Conservation (phyloP, 2,329 filamentous ascomycete species). For the Penicillium sp. region DNA sequence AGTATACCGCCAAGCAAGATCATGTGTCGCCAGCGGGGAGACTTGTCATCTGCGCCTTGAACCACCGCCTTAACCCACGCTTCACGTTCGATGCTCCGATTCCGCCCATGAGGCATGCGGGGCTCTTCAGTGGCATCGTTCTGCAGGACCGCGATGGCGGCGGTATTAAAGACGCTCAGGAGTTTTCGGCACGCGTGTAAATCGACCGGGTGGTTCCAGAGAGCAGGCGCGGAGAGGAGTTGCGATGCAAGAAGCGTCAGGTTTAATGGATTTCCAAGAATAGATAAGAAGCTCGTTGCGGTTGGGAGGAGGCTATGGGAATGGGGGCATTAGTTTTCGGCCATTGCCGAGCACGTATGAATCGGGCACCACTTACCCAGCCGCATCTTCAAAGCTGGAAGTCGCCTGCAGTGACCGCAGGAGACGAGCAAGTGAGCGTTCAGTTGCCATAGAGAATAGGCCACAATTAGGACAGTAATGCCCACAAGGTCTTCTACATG, state of each 20-base stretch:
- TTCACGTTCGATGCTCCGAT: constrained; percentile 55
- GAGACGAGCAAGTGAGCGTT: constrained; percentile 61
- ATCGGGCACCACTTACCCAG: constrained; percentile 46
- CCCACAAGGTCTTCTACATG: constrained; percentile 17
- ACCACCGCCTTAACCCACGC: constrained; percentile 62
- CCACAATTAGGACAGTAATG: constrained; percentile 5
- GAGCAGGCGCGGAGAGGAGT: constrained; percentile 57
- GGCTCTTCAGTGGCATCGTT: constrained; percentile 43
- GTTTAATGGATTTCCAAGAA: constrained; percentile 62
- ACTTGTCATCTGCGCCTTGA: constrained; percentile 61
- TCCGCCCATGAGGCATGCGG: constrained; percentile 35
- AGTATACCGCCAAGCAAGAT: constrained; percentile 78
- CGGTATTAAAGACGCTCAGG: constrained; percentile 62
- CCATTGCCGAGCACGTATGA: constrained; percentile 8
- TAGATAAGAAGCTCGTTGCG: constrained; percentile 46
- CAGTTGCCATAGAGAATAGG: constrained; percentile 52
- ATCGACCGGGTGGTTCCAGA: constrained; percentile 58
- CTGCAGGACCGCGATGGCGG: constrained; percentile 55
- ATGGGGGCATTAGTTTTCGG: constrained; percentile 11
- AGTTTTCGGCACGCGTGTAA: constrained; percentile 57
- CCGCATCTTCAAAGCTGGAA: constrained; percentile 59
- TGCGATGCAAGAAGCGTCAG: constrained; percentile 61
- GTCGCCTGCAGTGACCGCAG: constrained; percentile 61
- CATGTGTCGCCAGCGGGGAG: constrained; percentile 76
- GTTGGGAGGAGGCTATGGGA: constrained; percentile 52